Percentiles rank a stretch among this genome's conserved stretches.
Evolutionary conservation across 768 basidiomycete genomes (phyloP).

Genomic region (Kwoniella newhampshirensis): DNA sequence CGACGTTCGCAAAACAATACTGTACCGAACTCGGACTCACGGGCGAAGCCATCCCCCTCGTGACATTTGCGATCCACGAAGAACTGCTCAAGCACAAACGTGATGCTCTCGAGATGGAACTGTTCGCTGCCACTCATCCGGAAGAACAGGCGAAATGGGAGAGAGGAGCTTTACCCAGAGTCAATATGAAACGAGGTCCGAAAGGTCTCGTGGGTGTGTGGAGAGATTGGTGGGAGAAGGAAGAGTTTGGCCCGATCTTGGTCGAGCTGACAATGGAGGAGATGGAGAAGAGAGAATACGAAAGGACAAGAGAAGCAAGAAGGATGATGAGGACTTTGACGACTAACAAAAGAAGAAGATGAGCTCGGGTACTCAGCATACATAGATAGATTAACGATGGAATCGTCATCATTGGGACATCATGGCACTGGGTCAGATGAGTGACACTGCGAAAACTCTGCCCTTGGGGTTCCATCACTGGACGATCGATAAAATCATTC

Average conservation of each 20-base stretch:
- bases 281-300: slow-evolving; percentile 79
- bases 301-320: slow-evolving; percentile 59
- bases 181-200: slow-evolving; percentile 66
- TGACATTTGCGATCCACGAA: slow-evolving; percentile 91
- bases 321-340: slow-evolving; percentile 34
- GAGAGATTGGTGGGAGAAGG: slow-evolving; percentile 91
- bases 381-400: too few species aligned
- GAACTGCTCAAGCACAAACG: slow-evolving; percentile 94
- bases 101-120: slow-evolving; percentile 90
- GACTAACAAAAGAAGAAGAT: slow-evolving; percentile 22
- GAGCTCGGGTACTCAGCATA: slow-evolving; percentile 7
- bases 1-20: slow-evolving; percentile 74
- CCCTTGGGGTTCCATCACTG: too few species aligned
- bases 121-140: slow-evolving; percentile 64
- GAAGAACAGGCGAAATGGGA: slow-evolving; percentile 64
- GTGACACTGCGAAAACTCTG: too few species aligned
- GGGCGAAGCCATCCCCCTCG: slow-evolving; percentile 81
- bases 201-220: slow-evolving; percentile 82
- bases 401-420: too few species aligned
- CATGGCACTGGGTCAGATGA: too few species aligned
- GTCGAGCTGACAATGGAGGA: slow-evolving; percentile 86
- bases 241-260: slow-evolving; percentile 83
- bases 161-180: slow-evolving; percentile 58
- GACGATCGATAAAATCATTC: too few species aligned
- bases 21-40: slow-evolving; percentile 82